Evolutionary conservation across 2,329 filamentous ascomycete genomes (phyloP).

Genomic region (Trichoderma harzianum): DNA sequence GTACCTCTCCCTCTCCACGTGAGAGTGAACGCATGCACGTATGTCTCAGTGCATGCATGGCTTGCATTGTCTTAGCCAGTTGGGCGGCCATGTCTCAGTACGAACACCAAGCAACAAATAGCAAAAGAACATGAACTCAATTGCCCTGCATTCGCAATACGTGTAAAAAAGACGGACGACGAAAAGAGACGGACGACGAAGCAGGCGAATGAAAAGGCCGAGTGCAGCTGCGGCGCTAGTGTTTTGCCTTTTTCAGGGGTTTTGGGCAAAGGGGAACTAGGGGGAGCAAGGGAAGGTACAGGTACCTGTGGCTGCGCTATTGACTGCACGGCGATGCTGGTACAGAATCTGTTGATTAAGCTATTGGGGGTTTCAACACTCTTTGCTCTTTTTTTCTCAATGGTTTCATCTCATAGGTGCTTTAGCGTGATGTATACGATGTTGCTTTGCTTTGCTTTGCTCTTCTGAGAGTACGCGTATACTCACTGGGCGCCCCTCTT

Average conservation of each 20-base stretch:
- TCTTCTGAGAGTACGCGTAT: background rate
- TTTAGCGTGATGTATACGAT: background rate
- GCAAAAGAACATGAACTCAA: background rate
- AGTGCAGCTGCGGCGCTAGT: conserved; percentile 15
- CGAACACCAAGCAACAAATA: background rate
- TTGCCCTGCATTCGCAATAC: background rate
- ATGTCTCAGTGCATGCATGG: background rate
- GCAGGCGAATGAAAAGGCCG: conserved; percentile 9
- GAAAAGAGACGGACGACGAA: background rate
- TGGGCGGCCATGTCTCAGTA: background rate
- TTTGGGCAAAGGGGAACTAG: background rate
- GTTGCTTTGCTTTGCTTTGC: background rate
- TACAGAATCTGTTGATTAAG: background rate
- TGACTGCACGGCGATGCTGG: background rate
- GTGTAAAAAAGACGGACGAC: background rate
- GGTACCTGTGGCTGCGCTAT: background rate
- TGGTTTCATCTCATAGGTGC: background rate
- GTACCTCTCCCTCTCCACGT: background rate
- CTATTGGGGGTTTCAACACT: background rate
- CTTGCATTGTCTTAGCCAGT: background rate
- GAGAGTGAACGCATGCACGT: background rate
- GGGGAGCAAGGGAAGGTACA: background rate
- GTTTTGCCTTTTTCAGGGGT: conserved; percentile 17
- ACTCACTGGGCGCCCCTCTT: background rate
- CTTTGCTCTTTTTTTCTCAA: background rate